Evolutionary conservation across 495 filamentous ascomycete species (phyloP), one percentile per base, ranked within the genome.

Genomic region (Penicillium samsonianum): DNA sequence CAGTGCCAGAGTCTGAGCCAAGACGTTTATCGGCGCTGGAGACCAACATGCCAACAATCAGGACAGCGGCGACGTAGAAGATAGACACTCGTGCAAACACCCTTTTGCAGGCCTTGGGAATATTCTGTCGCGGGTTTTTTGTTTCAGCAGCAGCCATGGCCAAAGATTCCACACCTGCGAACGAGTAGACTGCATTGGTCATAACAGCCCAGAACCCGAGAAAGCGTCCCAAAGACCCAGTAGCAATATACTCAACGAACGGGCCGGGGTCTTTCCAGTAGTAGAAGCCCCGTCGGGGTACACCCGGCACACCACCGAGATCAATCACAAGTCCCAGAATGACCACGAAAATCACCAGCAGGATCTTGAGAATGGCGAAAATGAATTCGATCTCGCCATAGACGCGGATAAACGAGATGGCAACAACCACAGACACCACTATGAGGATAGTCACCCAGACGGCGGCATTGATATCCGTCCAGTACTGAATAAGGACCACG

Each of bases 141-240:
- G 73, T 80, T 58, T 77, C 80, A 4, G 79, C 78, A 7, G 80
- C 80, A 0, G 80, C 78, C 64, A 82, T 80, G 17, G 80, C 76
- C 22, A 83, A 67, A 12, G 70, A 75, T 53, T 83, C 80, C 23
- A 85, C 75, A 22, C 82, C 83, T 1, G 82, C 76, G 56, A 84
- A 87, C 0, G 75, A 78, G 67, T 84, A 87, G 5, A 84, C 81
- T 12, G 82, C 83, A 44, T 79, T 82, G 7, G 72, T 83, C 72
- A 85, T 78, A 31, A 83, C 81, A 20, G 74, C 73, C 81, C 82
- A 85, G 63, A 82, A 87, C 0, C 82, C 83, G 5, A 85, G 70
- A 46, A 86, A 85, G 2, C 65, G 64, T 1, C 75, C 76, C 69
- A 60, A 70, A 1, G 64, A 63, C 0, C 75, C 76, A 4, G 62